Conservation (phyloP, 2,329 filamentous ascomycete species). For the Sporothrix mexicana region DNA sequence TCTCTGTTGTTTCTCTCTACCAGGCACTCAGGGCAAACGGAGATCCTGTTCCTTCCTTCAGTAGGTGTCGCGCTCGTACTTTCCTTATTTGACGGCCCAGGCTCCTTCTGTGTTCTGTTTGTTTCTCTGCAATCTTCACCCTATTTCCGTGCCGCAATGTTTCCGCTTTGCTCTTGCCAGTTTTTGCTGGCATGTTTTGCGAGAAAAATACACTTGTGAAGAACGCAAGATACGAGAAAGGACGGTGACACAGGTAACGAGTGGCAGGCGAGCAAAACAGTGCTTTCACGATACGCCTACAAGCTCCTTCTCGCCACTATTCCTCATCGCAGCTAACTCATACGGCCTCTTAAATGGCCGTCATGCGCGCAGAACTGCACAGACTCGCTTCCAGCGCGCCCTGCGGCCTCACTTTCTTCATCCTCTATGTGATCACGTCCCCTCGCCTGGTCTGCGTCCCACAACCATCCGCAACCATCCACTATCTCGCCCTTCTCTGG, state of each 20-base stretch:
- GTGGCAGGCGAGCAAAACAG: too few relatives aligned
- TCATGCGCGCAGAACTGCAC: constrained; percentile 11
- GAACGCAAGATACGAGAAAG: constrained; percentile 3
- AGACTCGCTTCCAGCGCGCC: constrained; percentile 9
- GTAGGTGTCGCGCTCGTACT: constrained; percentile 18
- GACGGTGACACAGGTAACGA: neutral
- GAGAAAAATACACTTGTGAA: constrained; percentile 1
- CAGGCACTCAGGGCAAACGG: neutral
- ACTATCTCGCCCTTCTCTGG: neutral
- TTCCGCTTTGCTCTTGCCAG: neutral
- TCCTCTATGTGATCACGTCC: constrained; percentile 13
- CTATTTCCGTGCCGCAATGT: constrained; percentile 9
- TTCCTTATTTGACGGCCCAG: constrained; percentile 1
- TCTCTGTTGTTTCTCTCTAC: neutral
- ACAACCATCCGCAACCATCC: neutral
- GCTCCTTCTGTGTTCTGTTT: too few relatives aligned
- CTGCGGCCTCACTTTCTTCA: neutral
- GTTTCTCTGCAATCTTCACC: neutral
- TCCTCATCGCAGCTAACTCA: neutral
- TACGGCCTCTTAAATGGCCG: neutral
- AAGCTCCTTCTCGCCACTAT: too few relatives aligned
- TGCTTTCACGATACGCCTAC: too few relatives aligned
- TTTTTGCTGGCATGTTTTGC: constrained; percentile 14
- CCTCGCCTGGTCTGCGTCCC: constrained; percentile 1
- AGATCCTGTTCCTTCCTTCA: neutral